Evolutionary conservation across 2,329 filamentous ascomycete species (phyloP).

Genomic region (Cladophialophora carrionii): DNA sequence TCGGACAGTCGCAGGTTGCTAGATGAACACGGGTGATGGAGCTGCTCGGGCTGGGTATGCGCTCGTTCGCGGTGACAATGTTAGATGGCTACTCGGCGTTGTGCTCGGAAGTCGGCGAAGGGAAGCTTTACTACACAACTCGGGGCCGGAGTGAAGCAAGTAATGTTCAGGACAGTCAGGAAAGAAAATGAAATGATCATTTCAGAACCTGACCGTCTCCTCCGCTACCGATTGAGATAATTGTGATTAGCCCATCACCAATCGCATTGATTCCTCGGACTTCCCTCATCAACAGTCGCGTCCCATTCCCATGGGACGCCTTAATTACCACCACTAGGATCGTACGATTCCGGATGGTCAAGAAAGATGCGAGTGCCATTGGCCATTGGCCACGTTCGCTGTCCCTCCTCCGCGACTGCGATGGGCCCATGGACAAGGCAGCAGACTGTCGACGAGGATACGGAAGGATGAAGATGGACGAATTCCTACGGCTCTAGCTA

Average conservation of each 20-base stretch:
- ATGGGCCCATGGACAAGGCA: not conserved
- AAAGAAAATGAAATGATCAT: not conserved
- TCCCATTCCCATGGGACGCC: constrained; percentile 1
- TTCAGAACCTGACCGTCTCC: not conserved
- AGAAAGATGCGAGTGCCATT: not conserved
- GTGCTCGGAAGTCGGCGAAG: not conserved
- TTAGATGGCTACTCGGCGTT: not conserved
- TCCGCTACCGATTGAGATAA: not conserved
- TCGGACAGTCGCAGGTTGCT: not conserved
- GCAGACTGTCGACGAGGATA: not conserved
- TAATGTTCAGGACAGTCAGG: not conserved
- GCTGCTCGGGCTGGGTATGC: not conserved
- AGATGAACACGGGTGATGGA: not conserved
- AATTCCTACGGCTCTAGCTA: not conserved
- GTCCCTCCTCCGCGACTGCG: not conserved
- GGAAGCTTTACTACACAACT: not conserved
- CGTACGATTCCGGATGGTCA: not conserved
- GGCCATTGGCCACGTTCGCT: not conserved
- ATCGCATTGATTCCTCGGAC: not conserved
- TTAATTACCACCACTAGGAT: not conserved
- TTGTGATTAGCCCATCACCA: not conserved
- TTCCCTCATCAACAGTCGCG: not conserved
- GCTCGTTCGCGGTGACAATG: not conserved
- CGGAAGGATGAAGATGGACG: not conserved
- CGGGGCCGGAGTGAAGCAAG: not conserved